Base-by-base conservation (phyloP, 352 stramenopile genomes). In the Aphanomyces stellatus region DNA sequence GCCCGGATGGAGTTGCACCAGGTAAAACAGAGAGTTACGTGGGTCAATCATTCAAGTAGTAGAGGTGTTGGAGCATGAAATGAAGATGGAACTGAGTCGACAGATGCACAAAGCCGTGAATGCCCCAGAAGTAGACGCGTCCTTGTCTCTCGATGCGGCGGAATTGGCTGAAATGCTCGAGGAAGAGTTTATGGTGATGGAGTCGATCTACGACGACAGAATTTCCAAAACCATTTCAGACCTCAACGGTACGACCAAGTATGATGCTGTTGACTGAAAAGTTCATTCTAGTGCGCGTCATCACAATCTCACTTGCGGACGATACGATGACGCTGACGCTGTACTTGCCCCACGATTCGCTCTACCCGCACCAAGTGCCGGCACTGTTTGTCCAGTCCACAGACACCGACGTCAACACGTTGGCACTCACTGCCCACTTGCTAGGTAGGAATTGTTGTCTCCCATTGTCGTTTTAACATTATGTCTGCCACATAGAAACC, bases 141-240 rank as follows among this genome's bases (percentile, higher is more conserved):
- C 69, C 3, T 11, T 15, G 10, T 19, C 10, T 33, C 49, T 55
- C 4, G 70, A 76, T 48, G 55, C 73, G 0, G 78, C 85, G 2
- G 84, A 91, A 51, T 56, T 88, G 15, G 37, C 74, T 10, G 71
- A 74, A 17, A 70, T 79, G 67, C 83, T 81, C 2, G 77, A 88
- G 56, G 81, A 95, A 35, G 86, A 95, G 35, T 70, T 91, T 4
- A 85, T 92, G 37, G 86, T 81, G 13, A 61, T 95, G 2, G 84
- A 93, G 65, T 79, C 86, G 7, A 95, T 95, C 51, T 95, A 91
- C 62, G 84, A 90, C 43, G 80, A 94, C 60, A 88, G 80, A 4
- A 24, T 10, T 8, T 30, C 40, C n/a, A 4, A 28, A 15, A 57
- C 43, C 5, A n/a, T 35, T 3, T 67, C 31, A 24, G 17, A 27